phyloP scores from a whole-genome alignment of 2,329 filamentous ascomycete species.

The Pseudocercospora eumusae region DNA sequence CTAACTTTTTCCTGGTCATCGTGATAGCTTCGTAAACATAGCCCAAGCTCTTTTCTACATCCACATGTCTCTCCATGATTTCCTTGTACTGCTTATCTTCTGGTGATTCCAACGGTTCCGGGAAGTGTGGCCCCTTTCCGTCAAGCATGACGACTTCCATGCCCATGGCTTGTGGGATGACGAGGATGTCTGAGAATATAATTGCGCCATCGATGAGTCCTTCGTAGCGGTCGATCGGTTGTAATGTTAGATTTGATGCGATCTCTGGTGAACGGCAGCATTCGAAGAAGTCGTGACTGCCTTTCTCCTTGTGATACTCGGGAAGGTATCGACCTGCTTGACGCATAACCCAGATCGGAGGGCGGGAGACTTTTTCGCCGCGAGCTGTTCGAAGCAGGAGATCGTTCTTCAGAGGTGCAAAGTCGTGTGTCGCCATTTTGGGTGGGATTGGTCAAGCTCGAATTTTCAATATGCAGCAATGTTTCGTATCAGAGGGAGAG shows the following conservation, averaged over 20 bases:
- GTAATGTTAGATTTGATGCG: constrained; percentile 87
- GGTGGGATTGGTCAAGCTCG: background rate
- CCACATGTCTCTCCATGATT: constrained; percentile 74
- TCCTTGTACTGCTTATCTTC: constrained; percentile 79
- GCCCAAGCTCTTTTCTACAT: constrained; percentile 79
- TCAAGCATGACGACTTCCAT: constrained; percentile 99
- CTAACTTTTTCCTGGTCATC: constrained; percentile 81
- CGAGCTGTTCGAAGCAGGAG: constrained; percentile 84
- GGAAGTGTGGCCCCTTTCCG: constrained; percentile 95
- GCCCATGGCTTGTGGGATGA: constrained; percentile 95
- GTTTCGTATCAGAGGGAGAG: background rate
- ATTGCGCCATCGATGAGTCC: constrained; percentile 95
- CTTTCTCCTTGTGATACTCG: constrained; percentile 96
- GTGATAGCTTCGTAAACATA: constrained; percentile 98
- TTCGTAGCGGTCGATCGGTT: constrained; percentile 87
- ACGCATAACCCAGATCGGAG: constrained; percentile 99
- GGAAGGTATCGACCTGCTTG: constrained; percentile 97
- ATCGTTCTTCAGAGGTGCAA: constrained; percentile 88
- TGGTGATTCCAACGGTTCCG: constrained; percentile 75
- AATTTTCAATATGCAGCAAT: background rate
- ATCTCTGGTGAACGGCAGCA: constrained; percentile 93
- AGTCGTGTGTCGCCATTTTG: constrained; percentile 48
- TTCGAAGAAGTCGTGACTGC: constrained; percentile 88
- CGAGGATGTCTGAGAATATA: constrained; percentile 98
- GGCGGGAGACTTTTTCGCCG: constrained; percentile 86